These are phyloP conservation scores for Sporobolomyces phaffii DNA, from an alignment of 768 basidiomycete genomes.

Conservation along the genomic window DNA sequence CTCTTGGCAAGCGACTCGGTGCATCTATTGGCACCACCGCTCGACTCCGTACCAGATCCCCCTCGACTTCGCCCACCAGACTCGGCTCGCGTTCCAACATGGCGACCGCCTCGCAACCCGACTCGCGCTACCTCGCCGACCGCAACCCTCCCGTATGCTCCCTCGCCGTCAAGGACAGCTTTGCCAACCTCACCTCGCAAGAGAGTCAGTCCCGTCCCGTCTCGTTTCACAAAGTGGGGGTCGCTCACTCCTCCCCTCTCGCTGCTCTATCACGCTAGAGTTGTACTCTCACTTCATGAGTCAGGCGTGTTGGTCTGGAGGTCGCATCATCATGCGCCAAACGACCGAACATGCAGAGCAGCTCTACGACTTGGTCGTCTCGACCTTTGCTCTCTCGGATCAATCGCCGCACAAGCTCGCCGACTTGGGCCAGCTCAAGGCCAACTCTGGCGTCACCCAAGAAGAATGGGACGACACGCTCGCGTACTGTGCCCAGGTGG, in stretches of 20 bases:
- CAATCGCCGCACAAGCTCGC: slow-evolving; percentile 19
- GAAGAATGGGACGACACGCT: slow-evolving; percentile 65
- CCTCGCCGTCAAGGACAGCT: slow-evolving; percentile 63
- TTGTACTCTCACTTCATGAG: slow-evolving; percentile 61
- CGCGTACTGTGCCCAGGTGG: slow-evolving; percentile 70
- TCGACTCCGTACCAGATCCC: not conserved
- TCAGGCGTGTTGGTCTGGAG: slow-evolving; percentile 67
- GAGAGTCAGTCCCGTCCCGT: slow-evolving; percentile 51
- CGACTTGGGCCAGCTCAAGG: slow-evolving; percentile 56
- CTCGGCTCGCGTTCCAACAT: not conserved
- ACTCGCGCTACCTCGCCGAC: slow-evolving; percentile 65
- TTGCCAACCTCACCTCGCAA: slow-evolving; percentile 55
- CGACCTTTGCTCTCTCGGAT: slow-evolving; percentile 23
- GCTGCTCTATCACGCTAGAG: slow-evolving; percentile 46
- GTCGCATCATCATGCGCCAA: slow-evolving; percentile 57
- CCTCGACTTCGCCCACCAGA: not conserved
- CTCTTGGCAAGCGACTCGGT: not conserved
- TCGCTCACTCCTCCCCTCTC: not conserved
- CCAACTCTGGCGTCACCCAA: slow-evolving; percentile 54
- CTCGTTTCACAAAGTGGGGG: not conserved
- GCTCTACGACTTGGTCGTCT: slow-evolving; percentile 42
- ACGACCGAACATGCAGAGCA: slow-evolving; percentile 18
- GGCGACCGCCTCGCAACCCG: not conserved
- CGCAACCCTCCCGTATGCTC: slow-evolving; percentile 67
- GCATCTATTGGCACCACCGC: not conserved